Evolutionary conservation across 139 green algal species (phyloP).

Genomic region (Marvania coccoides): DNA sequence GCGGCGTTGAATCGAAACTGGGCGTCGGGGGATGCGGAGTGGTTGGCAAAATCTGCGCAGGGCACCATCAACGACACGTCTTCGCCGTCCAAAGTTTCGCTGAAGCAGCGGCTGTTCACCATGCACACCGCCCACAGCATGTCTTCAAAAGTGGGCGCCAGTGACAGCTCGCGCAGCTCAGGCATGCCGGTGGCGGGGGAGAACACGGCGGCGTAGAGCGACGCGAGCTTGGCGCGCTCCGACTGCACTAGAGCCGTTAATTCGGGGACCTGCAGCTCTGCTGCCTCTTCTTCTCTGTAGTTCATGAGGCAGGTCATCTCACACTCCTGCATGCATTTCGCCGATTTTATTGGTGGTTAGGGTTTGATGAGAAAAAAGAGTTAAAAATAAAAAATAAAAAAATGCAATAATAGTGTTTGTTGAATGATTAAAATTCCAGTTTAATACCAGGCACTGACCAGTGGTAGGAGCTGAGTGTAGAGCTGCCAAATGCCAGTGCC

Average conservation of each 20-base stretch:
- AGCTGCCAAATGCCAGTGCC: slow-evolving; percentile 21
- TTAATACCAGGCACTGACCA: not conserved
- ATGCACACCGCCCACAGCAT: slow-evolving; percentile 40
- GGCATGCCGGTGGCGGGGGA: slow-evolving; percentile 9
- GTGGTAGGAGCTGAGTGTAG: slow-evolving; percentile 23
- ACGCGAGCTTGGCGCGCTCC: slow-evolving; percentile 21
- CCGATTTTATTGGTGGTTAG: not conserved
- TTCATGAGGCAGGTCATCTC: slow-evolving; percentile 34
- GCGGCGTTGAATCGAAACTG: slow-evolving; percentile 16
- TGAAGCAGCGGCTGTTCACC: slow-evolving; percentile 48
- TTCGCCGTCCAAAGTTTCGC: slow-evolving; percentile 28
- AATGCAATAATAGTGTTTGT: not conserved
- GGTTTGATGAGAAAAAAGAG: not conserved
- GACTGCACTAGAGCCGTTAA: slow-evolving; percentile 8
- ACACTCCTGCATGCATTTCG: not conserved
- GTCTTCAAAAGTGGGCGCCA: slow-evolving; percentile 11
- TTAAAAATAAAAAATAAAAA: too few species aligned
- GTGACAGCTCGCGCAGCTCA: slow-evolving; percentile 24
- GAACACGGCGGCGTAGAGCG: slow-evolving; percentile 26
- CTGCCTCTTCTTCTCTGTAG: slow-evolving; percentile 11
- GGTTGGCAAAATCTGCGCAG: slow-evolving; percentile 36
- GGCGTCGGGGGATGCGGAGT: slow-evolving; percentile 20
- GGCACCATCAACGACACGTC: slow-evolving; percentile 34
- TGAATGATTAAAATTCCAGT: not conserved
- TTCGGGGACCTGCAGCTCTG: slow-evolving; percentile 9